Conservation (phyloP, 768 basidiomycete species). For the Exsudoporus frostii region DNA sequence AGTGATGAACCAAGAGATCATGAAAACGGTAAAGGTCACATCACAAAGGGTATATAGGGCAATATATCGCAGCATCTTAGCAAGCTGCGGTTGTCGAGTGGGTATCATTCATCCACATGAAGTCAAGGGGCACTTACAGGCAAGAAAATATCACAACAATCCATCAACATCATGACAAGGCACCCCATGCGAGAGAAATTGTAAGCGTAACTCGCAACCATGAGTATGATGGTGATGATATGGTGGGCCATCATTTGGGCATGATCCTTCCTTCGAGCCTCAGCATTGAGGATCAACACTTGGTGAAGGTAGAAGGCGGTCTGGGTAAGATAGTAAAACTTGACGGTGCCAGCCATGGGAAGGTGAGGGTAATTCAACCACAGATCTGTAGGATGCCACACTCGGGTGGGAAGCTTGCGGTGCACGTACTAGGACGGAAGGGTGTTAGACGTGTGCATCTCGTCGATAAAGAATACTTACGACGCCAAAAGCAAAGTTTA, state of each 20-base stretch:
- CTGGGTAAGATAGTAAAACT: slow-evolving; percentile 87
- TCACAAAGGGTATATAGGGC: slow-evolving; percentile 64
- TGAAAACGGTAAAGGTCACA: slow-evolving; percentile 71
- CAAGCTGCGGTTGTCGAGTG: slow-evolving; percentile 50
- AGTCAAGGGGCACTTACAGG: slow-evolving; percentile 55
- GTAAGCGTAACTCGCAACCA: slow-evolving; percentile 72
- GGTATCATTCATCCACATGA: neutral
- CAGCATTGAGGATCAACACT: slow-evolving; percentile 87
- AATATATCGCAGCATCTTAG: slow-evolving; percentile 94
- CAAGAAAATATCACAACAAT: slow-evolving; percentile 88
- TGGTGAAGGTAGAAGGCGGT: slow-evolving; percentile 91
- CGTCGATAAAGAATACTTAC: slow-evolving; percentile 50
- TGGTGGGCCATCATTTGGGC: slow-evolving; percentile 97
- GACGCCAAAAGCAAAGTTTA: slow-evolving; percentile 74
- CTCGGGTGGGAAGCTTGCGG: slow-evolving; percentile 59
- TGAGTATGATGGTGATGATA: slow-evolving; percentile 78
- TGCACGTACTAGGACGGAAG: slow-evolving; percentile 68
- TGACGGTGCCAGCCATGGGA: slow-evolving; percentile 74
- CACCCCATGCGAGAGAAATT: slow-evolving; percentile 90
- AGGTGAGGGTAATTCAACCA: slow-evolving; percentile 85
- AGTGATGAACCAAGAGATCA: slow-evolving; percentile 88
- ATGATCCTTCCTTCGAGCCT: slow-evolving; percentile 90
- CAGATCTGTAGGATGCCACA: slow-evolving; percentile 60
- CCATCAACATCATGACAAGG: slow-evolving; percentile 89
- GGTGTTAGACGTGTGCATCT: slow-evolving; percentile 9